Percentiles rank a stretch among this genome's conserved stretches.
These are phyloP conservation scores for Alternaria gansuensis DNA, from an alignment of 2,329 filamentous ascomycete genomes.

Conservation along the genomic window DNA sequence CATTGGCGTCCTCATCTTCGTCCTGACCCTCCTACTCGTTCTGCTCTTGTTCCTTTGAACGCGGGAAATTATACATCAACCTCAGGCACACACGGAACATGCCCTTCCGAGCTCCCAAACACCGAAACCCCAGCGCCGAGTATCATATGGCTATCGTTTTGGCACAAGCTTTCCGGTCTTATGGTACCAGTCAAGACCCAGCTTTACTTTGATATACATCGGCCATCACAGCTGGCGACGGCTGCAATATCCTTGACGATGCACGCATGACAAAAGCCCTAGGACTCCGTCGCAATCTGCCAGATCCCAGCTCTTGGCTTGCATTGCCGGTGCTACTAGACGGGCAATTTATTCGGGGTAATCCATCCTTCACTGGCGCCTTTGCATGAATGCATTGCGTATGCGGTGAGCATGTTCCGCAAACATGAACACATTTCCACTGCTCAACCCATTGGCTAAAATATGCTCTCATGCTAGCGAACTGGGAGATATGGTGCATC, in stretches of 20 bases:
- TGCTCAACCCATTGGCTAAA: background rate
- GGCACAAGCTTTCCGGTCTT: slow-evolving; percentile 33
- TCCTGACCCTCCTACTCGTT: slow-evolving; percentile 85
- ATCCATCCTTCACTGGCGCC: slow-evolving; percentile 31
- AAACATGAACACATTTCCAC: background rate
- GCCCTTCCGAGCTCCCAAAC: background rate
- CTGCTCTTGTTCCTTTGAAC: slow-evolving; percentile 72
- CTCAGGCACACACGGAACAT: slow-evolving; percentile 8
- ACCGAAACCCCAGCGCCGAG: slow-evolving; percentile 4
- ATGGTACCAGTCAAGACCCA: background rate
- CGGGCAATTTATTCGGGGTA: slow-evolving; percentile 17
- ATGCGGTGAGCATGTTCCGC: slow-evolving; percentile 17
- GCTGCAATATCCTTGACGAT: slow-evolving; percentile 11
- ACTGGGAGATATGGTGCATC: background rate
- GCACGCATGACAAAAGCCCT: slow-evolving; percentile 15
- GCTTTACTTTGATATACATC: background rate
- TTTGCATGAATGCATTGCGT: slow-evolving; percentile 21
- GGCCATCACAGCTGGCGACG: too few species aligned
- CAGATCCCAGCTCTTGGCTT: slow-evolving; percentile 6
- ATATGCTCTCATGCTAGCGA: background rate
- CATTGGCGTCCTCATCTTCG: slow-evolving; percentile 86
- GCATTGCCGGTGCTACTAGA: slow-evolving; percentile 26
- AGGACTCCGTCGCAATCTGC: slow-evolving; percentile 14
- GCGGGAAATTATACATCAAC: background rate
- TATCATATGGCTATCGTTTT: slow-evolving; percentile 5